phyloP scores from a whole-genome alignment of 768 basidiomycete genomes.

The Tubosaeta sp. region DNA sequence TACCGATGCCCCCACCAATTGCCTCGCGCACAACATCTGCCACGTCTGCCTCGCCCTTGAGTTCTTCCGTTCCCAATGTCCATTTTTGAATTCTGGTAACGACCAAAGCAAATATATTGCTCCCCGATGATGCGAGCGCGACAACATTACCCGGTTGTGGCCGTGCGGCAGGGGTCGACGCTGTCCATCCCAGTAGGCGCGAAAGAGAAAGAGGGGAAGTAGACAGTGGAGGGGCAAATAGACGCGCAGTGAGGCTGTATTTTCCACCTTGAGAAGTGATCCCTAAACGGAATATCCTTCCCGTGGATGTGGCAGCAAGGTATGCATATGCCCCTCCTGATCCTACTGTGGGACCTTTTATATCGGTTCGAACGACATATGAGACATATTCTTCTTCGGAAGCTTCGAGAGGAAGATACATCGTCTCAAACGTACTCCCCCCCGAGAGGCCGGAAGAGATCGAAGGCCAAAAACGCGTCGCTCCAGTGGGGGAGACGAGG shows the following conservation, averaged over 20 bases:
- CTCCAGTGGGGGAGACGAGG: slow-evolving; percentile 64
- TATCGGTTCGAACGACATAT: slow-evolving; percentile 61
- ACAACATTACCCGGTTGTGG: slow-evolving; percentile 59
- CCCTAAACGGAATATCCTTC: slow-evolving; percentile 59
- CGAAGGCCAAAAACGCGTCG: slow-evolving; percentile 84
- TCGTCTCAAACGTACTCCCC: slow-evolving; percentile 55
- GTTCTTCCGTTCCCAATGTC: slow-evolving; percentile 51
- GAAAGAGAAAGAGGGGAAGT: slow-evolving; percentile 41
- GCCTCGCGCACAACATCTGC: slow-evolving; percentile 43
- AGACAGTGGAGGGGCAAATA: slow-evolving; percentile 51
- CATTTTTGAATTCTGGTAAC: slow-evolving; percentile 68
- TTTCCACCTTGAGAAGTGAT: slow-evolving; percentile 68
- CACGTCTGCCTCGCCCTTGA: slow-evolving; percentile 55
- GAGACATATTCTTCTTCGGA: slow-evolving; percentile 57
- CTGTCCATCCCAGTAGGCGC: slow-evolving; percentile 40
- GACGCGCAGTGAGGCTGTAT: slow-evolving; percentile 52
- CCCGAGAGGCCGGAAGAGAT: slow-evolving; percentile 81
- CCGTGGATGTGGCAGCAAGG: slow-evolving; percentile 63
- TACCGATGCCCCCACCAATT: slow-evolving; percentile 42
- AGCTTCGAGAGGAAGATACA: slow-evolving; percentile 42
- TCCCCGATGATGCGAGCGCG: slow-evolving; percentile 51
- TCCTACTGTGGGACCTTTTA: slow-evolving; percentile 32
- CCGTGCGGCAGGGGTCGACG: slow-evolving; percentile 34
- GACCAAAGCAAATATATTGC: slow-evolving; percentile 64
- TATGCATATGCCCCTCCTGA: slow-evolving; percentile 31